A percentile compares a stretch with the other conserved stretches of the same genome.
These are phyloP conservation scores for Saprolegnia parasitica DNA, from an alignment of 352 stramenopile species.

Conservation along the genomic window DNA sequence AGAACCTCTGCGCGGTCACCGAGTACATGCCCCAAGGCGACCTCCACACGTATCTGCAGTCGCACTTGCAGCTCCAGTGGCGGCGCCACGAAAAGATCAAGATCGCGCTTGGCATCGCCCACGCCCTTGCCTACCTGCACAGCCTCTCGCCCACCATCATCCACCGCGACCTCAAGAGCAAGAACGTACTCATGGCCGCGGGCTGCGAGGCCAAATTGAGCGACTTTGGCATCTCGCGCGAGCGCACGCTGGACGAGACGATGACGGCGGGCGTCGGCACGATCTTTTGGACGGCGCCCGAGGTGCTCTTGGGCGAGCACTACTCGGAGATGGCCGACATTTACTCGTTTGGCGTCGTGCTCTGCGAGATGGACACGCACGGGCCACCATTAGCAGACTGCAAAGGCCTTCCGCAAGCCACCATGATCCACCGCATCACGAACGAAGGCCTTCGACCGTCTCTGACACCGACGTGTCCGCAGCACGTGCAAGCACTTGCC, in stretches of 20 bases:
- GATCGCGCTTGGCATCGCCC: slow-evolving; percentile 66
- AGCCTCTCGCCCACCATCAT: slow-evolving; percentile 54
- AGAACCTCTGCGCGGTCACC: slow-evolving; percentile 60
- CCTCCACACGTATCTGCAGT: slow-evolving; percentile 54
- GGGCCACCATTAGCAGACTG: slow-evolving; percentile 74
- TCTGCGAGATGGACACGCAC: slow-evolving; percentile 75
- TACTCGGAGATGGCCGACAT: slow-evolving; percentile 85
- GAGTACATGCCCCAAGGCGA: slow-evolving; percentile 82
- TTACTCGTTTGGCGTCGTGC: slow-evolving; percentile 78
- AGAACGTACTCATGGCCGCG: slow-evolving; percentile 71
- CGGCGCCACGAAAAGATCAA: slow-evolving; percentile 63
- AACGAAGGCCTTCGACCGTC: slow-evolving; percentile 56
- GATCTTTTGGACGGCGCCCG: slow-evolving; percentile 81
- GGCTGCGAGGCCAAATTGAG: slow-evolving; percentile 61
- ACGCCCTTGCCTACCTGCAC: slow-evolving; percentile 75
- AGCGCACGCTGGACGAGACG: slow-evolving; percentile 68
- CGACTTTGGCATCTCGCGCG: slow-evolving; percentile 77
- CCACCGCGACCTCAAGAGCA: slow-evolving; percentile 74
- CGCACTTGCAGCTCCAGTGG: slow-evolving; percentile 11
- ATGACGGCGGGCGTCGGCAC: slow-evolving; percentile 83
- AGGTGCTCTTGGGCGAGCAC: slow-evolving; percentile 80
- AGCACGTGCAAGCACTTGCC: slow-evolving; percentile 55
- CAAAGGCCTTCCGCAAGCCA: slow-evolving; percentile 51
- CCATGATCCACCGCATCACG: slow-evolving; percentile 81
- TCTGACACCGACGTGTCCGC: slow-evolving; percentile 48